These are phyloP conservation scores for Scleromitrula shiraiana DNA, from an alignment of 2,329 filamentous ascomycete genomes.

Conservation along the genomic window DNA sequence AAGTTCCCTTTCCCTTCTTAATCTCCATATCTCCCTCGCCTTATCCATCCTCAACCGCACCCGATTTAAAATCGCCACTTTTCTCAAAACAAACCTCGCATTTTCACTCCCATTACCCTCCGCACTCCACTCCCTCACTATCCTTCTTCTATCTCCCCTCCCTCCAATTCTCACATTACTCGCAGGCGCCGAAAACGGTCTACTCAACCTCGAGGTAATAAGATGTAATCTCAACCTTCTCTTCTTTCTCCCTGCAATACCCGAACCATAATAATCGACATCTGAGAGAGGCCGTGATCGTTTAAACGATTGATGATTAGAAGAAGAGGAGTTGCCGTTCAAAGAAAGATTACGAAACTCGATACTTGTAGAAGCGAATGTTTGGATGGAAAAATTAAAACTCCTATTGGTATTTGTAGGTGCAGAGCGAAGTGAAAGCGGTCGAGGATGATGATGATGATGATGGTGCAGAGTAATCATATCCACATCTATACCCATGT, in stretches of 20 bases:
- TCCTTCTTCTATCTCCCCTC: constrained; percentile 40
- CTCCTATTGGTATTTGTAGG: constrained; percentile 15
- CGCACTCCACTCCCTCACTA: too few species aligned
- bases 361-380: constrained; percentile 16
- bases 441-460: too few species aligned
- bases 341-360: too few species aligned
- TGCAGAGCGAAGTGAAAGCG: constrained; percentile 12
- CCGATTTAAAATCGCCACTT: constrained; percentile 58
- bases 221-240: constrained; percentile 54
- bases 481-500: constrained; percentile 27
- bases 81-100: constrained; percentile 38
- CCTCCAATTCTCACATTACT: constrained; percentile 51
- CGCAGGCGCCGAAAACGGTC: constrained; percentile 60
- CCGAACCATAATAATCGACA: constrained; percentile 24
- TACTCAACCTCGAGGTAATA: constrained; percentile 62
- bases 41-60: constrained; percentile 40
- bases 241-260: constrained; percentile 46
- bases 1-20: constrained; percentile 14
- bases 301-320: constrained; percentile 25
- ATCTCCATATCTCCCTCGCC: constrained; percentile 20
- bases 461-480: constrained; percentile 21
- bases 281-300: constrained; percentile 29
- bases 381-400: constrained; percentile 7
- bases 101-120: background rate
- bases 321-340: constrained; percentile 28